Evolutionary conservation across 257 asterid genomes (phyloP).

Genomic region (Solanum appendiculatum): DNA sequence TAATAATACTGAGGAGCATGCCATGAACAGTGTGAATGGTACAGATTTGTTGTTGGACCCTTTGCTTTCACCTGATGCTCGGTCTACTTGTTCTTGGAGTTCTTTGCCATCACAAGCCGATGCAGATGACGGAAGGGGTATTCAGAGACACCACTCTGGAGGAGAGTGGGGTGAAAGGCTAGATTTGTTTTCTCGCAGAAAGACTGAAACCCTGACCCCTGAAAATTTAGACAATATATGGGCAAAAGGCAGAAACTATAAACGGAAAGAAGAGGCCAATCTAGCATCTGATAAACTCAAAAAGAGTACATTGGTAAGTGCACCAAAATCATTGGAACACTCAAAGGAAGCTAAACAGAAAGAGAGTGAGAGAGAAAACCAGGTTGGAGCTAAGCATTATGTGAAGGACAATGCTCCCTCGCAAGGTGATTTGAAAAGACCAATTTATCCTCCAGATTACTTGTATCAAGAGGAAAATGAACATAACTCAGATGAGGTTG

Average conservation of each 20-base stretch:
- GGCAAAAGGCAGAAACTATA: conserved; percentile 83
- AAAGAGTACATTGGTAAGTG: conserved; percentile 24
- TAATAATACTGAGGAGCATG: conserved; percentile 18
- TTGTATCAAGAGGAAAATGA: conserved; percentile 32
- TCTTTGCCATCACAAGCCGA: conserved; percentile 38
- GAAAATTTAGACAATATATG: conserved; percentile 94
- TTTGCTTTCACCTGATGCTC: conserved; percentile 65
- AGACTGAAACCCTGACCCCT: conserved; percentile 76
- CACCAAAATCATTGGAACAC: conserved; percentile 30
- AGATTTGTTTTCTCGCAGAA: conserved; percentile 64
- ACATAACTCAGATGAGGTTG: conserved; percentile 42
- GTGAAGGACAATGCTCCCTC: not conserved
- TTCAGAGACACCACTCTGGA: conserved; percentile 44
- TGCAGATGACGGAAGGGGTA: conserved; percentile 36
- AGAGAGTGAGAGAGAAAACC: conserved; percentile 15
- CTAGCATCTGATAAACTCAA: conserved; percentile 19
- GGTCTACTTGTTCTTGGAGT: conserved; percentile 65
- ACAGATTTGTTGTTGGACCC: conserved; percentile 57
- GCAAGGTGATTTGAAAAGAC: not conserved
- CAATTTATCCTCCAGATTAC: not conserved
- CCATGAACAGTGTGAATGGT: conserved; percentile 20
- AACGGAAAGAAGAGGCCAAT: conserved; percentile 34
- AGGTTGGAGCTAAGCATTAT: not conserved
- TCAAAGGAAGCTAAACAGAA: conserved; percentile 34
- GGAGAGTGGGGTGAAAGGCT: conserved; percentile 83